phyloP scores from a whole-genome alignment of 177 flowering plant genomes.

The Vitis hybrid region DNA sequence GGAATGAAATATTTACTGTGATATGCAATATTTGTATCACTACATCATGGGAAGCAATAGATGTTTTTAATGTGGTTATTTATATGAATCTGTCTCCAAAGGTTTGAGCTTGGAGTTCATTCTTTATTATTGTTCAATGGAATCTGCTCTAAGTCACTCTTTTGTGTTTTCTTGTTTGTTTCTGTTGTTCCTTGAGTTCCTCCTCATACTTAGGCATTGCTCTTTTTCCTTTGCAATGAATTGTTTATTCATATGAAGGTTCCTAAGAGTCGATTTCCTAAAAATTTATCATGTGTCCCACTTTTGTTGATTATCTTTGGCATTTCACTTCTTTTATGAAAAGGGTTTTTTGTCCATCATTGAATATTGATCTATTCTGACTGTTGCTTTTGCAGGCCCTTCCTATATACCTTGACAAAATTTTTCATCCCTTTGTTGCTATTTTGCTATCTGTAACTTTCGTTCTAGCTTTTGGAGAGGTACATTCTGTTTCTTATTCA shows the following conservation, averaged over 20 bases:
- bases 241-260: too few relatives aligned
- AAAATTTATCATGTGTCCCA: too few relatives aligned
- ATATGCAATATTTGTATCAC: too few relatives aligned
- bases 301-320: constrained; percentile 8
- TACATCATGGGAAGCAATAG: too few relatives aligned
- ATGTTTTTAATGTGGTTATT: not conserved
- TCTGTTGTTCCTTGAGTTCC: not conserved
- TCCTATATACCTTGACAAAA: constrained; percentile 85
- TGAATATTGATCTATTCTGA: too few relatives aligned
- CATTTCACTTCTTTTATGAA: constrained; percentile 21
- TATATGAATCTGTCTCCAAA: not conserved
- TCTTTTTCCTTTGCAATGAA: too few relatives aligned
- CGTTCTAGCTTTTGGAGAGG: constrained; percentile 53
- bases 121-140: not conserved
- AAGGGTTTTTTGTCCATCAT: constrained; percentile 12
- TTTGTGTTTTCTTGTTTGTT: not conserved
- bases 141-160: not conserved
- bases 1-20: too few relatives aligned
- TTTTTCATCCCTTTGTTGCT: constrained; percentile 59
- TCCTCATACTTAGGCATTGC: too few relatives aligned
- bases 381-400: constrained; percentile 69
- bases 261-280: too few relatives aligned
- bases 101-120: not conserved
- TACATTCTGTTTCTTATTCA: constrained; percentile 9
- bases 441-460: constrained; percentile 18